A percentile compares a stretch with the other conserved stretches of the same genome.
Conservation (phyloP, 2,329 filamentous ascomycete genomes). For the Penicillium sumatraense region DNA sequence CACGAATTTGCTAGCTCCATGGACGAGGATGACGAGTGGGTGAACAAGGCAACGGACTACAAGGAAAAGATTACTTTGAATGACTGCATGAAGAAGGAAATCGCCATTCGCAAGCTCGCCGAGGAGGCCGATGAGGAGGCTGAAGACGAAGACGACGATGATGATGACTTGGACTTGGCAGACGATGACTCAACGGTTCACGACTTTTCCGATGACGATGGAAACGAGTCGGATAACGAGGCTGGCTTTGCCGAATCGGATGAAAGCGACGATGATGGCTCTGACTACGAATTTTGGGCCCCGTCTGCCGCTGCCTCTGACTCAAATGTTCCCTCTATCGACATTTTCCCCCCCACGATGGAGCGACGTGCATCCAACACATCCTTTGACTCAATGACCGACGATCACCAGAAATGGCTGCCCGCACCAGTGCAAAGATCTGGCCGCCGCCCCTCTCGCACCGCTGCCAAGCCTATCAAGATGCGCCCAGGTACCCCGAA, state of each 20-base stretch:
- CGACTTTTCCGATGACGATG: conserved; percentile 59
- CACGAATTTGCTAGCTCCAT: conserved; percentile 90
- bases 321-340: conserved; percentile 58
- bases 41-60: conserved; percentile 69
- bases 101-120: conserved; percentile 80
- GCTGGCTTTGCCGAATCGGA: conserved; percentile 73
- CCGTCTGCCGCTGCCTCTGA: conserved; percentile 51
- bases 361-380: conserved; percentile 57
- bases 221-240: conserved; percentile 82
- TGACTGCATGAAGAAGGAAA: conserved; percentile 89
- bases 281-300: conserved; percentile 70
- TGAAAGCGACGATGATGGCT: conserved; percentile 63
- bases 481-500: conserved; percentile 75
- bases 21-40: conserved; percentile 88
- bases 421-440: conserved; percentile 34
- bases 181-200: conserved; percentile 66
- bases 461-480: conserved; percentile 47
- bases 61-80: conserved; percentile 79
- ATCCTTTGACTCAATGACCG: conserved; percentile 57
- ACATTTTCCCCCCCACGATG: conserved; percentile 51
- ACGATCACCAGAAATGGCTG: conserved; percentile 35
- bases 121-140: conserved; percentile 93
- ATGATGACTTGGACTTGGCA: conserved; percentile 65
- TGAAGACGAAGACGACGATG: conserved; percentile 71
- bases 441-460: conserved; percentile 37